A percentile compares a stretch with the other conserved stretches of the same genome.
Evolutionary conservation across 768 basidiomycete species (phyloP).

Genomic region (Calvatia gigantea): DNA sequence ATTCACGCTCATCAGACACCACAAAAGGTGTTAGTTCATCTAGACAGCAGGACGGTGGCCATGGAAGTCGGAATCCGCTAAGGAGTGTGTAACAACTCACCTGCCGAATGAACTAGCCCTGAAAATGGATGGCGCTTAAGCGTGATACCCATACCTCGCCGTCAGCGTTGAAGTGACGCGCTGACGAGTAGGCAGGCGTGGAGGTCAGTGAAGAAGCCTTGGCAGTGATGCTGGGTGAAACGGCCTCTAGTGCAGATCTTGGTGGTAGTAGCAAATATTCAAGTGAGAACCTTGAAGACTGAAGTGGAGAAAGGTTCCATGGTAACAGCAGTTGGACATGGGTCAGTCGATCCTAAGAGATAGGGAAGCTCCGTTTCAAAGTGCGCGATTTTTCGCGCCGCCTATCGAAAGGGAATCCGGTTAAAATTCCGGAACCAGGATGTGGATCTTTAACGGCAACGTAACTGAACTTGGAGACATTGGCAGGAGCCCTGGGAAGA

Average conservation of each 20-base stretch:
- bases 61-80: conserved; percentile 85
- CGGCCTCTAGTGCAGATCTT: conserved; percentile 84
- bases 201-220: conserved; percentile 77
- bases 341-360: conserved; percentile 83
- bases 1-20: conserved; percentile 83
- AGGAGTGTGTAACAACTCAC: conserved; percentile 89
- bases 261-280: conserved; percentile 89
- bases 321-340: conserved; percentile 85
- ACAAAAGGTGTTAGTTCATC: conserved; percentile 83
- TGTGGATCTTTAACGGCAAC: conserved; percentile 68
- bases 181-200: conserved; percentile 77
- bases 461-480: conserved; percentile 60
- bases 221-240: conserved; percentile 58
- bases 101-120: conserved; percentile 90
- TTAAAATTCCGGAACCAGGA: conserved; percentile 78
- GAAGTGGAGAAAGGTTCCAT: conserved; percentile 88
- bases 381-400: conserved; percentile 56
- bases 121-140: conserved; percentile 90
- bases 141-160: conserved; percentile 83
- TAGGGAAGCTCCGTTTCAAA: conserved; percentile 75
- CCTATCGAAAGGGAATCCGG: conserved; percentile 78
- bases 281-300: conserved; percentile 84
- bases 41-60: conserved; percentile 87
- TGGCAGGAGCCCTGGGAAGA: conserved; percentile 73
- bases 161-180: conserved; percentile 68